phyloP scores from a whole-genome alignment of 192 early-diverging fungal genomes.

The Linnemannia exigua region DNA sequence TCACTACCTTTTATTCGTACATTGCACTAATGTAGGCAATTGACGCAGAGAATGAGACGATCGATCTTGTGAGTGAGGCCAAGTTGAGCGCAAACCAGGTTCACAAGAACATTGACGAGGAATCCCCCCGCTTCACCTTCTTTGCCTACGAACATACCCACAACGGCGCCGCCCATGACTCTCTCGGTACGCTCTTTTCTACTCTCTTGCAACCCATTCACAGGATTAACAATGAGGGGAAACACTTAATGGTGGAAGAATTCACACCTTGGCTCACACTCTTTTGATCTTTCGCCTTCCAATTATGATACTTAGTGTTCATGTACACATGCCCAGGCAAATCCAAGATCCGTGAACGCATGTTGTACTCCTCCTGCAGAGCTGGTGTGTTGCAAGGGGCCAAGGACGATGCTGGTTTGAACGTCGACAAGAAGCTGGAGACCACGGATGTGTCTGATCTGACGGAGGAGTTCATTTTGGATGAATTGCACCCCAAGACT shows the following conservation, averaged over 20 bases:
- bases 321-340: slow-evolving; percentile 87
- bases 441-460: slow-evolving; percentile 73
- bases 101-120: slow-evolving; percentile 62
- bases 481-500: slow-evolving; percentile 63
- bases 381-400: slow-evolving; percentile 69
- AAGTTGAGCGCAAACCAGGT: slow-evolving; percentile 66
- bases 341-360: slow-evolving; percentile 89
- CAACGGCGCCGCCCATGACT: slow-evolving; percentile 57
- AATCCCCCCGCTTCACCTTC: slow-evolving; percentile 83
- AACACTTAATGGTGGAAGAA: background rate
- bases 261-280: background rate
- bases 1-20: too few species aligned
- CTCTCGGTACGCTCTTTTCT: slow-evolving; percentile 59
- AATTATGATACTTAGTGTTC: slow-evolving; percentile 71
- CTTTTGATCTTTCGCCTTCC: background rate
- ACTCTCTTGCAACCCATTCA: too few species aligned
- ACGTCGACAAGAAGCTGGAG: slow-evolving; percentile 77
- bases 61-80: slow-evolving; percentile 61
- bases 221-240: background rate
- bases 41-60: slow-evolving; percentile 66
- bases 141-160: slow-evolving; percentile 65
- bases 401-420: slow-evolving; percentile 66
- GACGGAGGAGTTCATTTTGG: slow-evolving; percentile 64
- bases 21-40: slow-evolving; percentile 47
- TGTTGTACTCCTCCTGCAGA: slow-evolving; percentile 90